Evolutionary conservation across 2,329 filamentous ascomycete genomes (phyloP).

Genomic region (Alternaria gansuensis): DNA sequence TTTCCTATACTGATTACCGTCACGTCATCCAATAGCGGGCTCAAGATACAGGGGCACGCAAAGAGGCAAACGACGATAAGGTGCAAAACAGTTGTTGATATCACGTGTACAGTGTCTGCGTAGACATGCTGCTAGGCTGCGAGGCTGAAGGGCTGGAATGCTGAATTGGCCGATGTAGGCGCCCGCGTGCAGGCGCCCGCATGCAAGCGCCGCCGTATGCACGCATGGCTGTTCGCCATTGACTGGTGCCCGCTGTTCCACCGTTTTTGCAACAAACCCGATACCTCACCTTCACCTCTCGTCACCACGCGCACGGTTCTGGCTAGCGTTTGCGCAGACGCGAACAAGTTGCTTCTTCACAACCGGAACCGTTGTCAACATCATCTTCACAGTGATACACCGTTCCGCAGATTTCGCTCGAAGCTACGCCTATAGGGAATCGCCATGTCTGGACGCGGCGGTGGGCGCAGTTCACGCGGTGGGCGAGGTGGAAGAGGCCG

Average conservation of each 20-base stretch:
- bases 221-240: neutral
- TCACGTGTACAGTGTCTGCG: neutral
- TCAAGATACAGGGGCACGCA: neutral
- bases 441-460: slow-evolving; percentile 6
- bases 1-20: neutral
- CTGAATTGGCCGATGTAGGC: neutral
- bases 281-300: slow-evolving; percentile 11
- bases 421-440: neutral
- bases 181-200: neutral
- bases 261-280: neutral
- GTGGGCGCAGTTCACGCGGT: neutral
- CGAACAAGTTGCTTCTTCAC: neutral
- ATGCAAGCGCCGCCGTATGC: neutral
- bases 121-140: neutral
- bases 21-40: neutral
- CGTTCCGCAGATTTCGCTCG: neutral
- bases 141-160: too few relatives aligned
- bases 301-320: neutral
- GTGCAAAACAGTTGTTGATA: neutral
- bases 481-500: slow-evolving; percentile 7
- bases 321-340: slow-evolving; percentile 1
- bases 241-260: neutral
- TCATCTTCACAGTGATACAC: neutral
- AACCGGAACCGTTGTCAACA: neutral
- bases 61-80: neutral